These are phyloP conservation scores for Tarenaya hassleriana DNA, from an alignment of 345 rosid species.

Conservation along the genomic window DNA sequence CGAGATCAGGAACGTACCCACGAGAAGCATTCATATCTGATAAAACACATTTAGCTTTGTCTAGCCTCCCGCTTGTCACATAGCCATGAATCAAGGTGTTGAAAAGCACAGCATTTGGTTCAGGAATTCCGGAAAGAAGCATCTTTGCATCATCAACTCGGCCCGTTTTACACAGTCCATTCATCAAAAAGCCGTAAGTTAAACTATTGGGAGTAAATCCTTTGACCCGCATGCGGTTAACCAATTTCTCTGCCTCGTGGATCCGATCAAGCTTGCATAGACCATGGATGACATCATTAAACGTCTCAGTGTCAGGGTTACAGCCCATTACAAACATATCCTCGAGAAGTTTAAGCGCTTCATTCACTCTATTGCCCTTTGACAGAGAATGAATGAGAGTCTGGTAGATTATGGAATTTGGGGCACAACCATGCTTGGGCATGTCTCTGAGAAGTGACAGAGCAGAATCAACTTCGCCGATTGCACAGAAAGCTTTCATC, in stretches of 20 bases:
- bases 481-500: conserved; percentile 68
- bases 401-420: conserved; percentile 67
- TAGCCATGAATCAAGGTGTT: conserved; percentile 70
- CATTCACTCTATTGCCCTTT: conserved; percentile 53
- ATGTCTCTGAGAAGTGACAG: conserved; percentile 67
- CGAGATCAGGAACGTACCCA: conserved; percentile 46
- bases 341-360: conserved; percentile 60
- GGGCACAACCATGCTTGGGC: conserved; percentile 81
- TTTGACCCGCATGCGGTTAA: conserved; percentile 71
- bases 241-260: conserved; percentile 62
- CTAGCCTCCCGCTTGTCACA: conserved; percentile 47
- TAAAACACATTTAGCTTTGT: conserved; percentile 55
- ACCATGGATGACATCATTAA: conserved; percentile 63
- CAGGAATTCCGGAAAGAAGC: conserved; percentile 39
- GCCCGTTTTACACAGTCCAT: conserved; percentile 55
- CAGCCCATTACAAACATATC: conserved; percentile 91
- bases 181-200: conserved; percentile 62
- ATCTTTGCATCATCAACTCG: conserved; percentile 69
- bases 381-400: conserved; percentile 72
- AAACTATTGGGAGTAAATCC: conserved; percentile 58
- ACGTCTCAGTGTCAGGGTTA: conserved; percentile 68
- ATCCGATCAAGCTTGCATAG: conserved; percentile 58
- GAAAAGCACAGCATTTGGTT: conserved; percentile 45
- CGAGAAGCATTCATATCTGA: conserved; percentile 30
- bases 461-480: conserved; percentile 67